phyloP scores from a whole-genome alignment of 2,329 filamentous ascomycete species.

The Aureobasidium sp. region DNA sequence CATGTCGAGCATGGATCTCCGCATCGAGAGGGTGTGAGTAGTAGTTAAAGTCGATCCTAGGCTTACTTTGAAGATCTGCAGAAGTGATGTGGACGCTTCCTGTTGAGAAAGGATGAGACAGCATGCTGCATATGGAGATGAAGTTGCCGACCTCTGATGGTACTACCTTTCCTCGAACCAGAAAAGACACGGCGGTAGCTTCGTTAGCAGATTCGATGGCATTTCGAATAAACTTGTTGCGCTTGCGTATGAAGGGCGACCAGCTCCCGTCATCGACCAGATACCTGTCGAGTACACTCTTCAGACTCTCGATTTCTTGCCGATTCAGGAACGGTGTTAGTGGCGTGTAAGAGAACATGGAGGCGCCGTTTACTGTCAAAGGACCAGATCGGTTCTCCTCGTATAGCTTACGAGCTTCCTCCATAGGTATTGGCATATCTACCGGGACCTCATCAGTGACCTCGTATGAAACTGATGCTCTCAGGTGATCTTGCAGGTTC shows the following conservation, averaged over 20 bases:
- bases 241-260: background rate
- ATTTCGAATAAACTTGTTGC: background rate
- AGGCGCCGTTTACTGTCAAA: background rate
- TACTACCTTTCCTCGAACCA: background rate
- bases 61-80: constrained; percentile 22
- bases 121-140: constrained; percentile 26
- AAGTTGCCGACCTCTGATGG: constrained; percentile 24
- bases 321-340: background rate
- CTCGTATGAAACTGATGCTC: constrained; percentile 27
- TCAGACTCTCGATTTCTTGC: background rate
- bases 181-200: background rate
- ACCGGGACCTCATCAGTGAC: constrained; percentile 28
- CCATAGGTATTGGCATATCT: background rate
- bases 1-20: constrained; percentile 31
- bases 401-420: background rate
- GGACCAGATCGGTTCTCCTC: background rate
- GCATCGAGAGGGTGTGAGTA: constrained; percentile 33
- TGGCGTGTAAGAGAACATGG: constrained; percentile 10
- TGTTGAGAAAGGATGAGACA: constrained; percentile 31
- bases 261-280: background rate
- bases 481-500: constrained; percentile 55
- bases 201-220: background rate
- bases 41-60: constrained; percentile 33
- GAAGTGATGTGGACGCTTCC: constrained; percentile 32
- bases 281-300: background rate